These are phyloP conservation scores for Fusarium sp. DNA, from an alignment of 2,329 filamentous ascomycete genomes.

Conservation along the genomic window DNA sequence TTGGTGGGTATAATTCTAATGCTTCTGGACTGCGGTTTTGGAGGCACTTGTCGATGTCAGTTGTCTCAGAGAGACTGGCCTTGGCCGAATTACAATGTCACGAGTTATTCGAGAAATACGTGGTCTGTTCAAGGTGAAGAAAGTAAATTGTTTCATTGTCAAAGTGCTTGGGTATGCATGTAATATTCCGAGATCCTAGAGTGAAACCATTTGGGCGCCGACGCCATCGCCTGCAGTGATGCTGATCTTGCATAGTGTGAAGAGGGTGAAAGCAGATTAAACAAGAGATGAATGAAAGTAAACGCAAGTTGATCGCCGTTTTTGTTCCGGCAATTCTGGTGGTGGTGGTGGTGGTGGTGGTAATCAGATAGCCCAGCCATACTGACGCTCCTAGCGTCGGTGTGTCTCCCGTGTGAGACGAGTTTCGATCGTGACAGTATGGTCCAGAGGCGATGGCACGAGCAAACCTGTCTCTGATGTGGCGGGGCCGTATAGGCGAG, in stretches of 20 bases:
- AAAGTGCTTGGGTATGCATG: constrained; percentile 13
- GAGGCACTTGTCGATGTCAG: neutral
- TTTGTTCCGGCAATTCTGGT: too few species aligned
- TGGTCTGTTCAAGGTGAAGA: neutral
- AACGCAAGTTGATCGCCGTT: constrained; percentile 6
- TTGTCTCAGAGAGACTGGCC: constrained; percentile 16
- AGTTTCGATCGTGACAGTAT: constrained; percentile 47
- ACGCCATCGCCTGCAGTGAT: constrained; percentile 42
- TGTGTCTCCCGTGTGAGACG: constrained; percentile 46
- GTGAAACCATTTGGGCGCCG: constrained; percentile 16
- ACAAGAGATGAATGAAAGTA: constrained; percentile 16
- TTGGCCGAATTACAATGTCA: constrained; percentile 14
- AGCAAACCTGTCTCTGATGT: constrained; percentile 22
- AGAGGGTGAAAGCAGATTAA: constrained; percentile 2
- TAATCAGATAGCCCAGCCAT: constrained; percentile 33
- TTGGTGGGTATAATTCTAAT: constrained; percentile 29
- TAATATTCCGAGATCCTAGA: constrained; percentile 18
- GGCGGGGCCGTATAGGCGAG: neutral
- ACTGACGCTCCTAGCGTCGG: constrained; percentile 40
- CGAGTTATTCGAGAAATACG: constrained; percentile 5
- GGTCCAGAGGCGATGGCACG: constrained; percentile 24
- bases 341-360: neutral
- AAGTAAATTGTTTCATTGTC: constrained; percentile 11
- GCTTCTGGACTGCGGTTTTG: neutral
- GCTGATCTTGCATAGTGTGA: constrained; percentile 10